Percentiles rank a stretch among this genome's conserved stretches.
These are phyloP conservation scores for Agarophyton chilense DNA, from an alignment of 23 red algal species.

Conservation along the genomic window DNA sequence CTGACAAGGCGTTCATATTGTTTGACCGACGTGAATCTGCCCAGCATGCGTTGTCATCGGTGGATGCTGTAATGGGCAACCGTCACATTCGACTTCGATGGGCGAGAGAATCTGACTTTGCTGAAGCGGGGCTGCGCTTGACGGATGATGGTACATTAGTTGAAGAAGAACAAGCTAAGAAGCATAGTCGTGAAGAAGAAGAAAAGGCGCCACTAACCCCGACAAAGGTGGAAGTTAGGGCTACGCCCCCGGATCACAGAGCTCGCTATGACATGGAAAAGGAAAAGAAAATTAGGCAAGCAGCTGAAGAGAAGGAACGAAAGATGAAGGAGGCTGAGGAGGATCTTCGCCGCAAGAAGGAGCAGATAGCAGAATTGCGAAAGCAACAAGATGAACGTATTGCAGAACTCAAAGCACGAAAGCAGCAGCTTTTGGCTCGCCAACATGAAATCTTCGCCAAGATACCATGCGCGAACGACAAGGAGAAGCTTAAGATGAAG, in stretches of 20 bases:
- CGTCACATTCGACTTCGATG: constrained; percentile 73
- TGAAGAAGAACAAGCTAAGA: background rate
- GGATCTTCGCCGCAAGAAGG: constrained; percentile 42
- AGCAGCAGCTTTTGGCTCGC: constrained; percentile 37
- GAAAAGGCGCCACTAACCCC: background rate
- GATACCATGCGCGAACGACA: constrained; percentile 5
- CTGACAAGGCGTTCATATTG: constrained; percentile 72
- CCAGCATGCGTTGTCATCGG: constrained; percentile 41
- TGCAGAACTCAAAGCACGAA: background rate
- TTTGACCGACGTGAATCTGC: constrained; percentile 66
- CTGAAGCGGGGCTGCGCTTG: constrained; percentile 12
- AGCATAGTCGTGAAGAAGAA: background rate
- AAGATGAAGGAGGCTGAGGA: constrained; percentile 42
- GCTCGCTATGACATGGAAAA: background rate
- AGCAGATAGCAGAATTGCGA: constrained; percentile 42
- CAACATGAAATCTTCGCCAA: constrained; percentile 35
- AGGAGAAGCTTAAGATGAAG: constrained; percentile 42
- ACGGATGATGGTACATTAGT: constrained; percentile 45
- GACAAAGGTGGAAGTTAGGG: background rate
- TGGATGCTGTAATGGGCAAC: constrained; percentile 85
- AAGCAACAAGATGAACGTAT: constrained; percentile 42
- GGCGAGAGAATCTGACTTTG: constrained; percentile 68
- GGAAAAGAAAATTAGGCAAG: background rate
- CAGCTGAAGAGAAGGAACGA: constrained; percentile 5
- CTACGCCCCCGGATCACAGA: background rate